Conservation (phyloP, 2,329 filamentous ascomycete genomes). For the Raffaelea arxii region DNA sequence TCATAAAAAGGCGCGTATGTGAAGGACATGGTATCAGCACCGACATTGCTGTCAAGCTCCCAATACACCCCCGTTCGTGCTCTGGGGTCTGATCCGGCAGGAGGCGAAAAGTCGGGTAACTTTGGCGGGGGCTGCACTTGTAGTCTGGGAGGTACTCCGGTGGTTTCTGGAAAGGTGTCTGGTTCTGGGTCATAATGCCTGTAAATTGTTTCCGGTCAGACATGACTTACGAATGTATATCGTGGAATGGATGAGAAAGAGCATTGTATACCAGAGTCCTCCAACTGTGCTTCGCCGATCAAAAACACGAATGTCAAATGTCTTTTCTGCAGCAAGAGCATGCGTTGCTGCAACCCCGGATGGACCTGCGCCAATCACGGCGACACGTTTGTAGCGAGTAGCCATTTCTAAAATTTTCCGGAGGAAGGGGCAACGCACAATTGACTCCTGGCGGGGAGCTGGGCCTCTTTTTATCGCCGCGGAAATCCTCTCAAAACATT, state of each 20-base stretch:
- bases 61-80: background rate
- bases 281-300: conserved; percentile 1
- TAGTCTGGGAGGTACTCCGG: background rate
- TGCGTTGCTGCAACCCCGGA: conserved; percentile 4
- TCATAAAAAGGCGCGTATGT: conserved; percentile 5
- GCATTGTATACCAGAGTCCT: conserved; percentile 1
- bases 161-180: background rate
- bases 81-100: background rate
- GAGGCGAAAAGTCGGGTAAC: too few species aligned
- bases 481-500: too few species aligned
- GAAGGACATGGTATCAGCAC: conserved; percentile 6
- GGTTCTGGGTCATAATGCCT: background rate
- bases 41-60: conserved; percentile 5
- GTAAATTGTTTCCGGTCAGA: background rate
- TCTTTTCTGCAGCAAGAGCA: conserved; percentile 3
- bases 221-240: too few species aligned
- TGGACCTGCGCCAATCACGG: conserved; percentile 8
- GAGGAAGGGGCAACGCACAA: too few species aligned
- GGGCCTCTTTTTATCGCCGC: too few species aligned
- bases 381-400: conserved; percentile 3
- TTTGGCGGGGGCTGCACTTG: background rate
- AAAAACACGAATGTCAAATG: conserved; percentile 2
- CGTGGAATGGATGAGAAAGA: background rate
- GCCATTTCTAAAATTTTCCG: too few species aligned
- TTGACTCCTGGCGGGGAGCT: too few species aligned